phyloP scores from a whole-genome alignment of 495 filamentous ascomycete genomes.

The Aspergillus indologenus region DNA sequence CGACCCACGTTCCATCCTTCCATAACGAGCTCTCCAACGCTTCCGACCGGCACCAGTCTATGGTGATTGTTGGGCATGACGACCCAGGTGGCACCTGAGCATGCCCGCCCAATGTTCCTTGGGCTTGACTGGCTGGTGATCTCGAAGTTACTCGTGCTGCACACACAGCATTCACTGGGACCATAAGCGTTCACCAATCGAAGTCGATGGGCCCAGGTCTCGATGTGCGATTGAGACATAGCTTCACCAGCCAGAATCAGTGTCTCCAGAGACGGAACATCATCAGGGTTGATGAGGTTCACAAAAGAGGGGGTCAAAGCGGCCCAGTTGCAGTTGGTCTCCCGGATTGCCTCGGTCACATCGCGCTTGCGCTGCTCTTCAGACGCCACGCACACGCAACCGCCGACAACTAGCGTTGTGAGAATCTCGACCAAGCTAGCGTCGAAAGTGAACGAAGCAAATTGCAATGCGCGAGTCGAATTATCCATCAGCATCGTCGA shows the following conservation, averaged over 20 bases:
- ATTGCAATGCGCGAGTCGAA: constrained; percentile 54
- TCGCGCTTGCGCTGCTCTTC: constrained; percentile 36
- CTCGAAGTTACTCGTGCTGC: constrained; percentile 20
- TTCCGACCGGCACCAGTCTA: constrained; percentile 34
- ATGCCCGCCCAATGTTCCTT: constrained; percentile 11
- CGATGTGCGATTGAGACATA: constrained; percentile 25
- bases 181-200: constrained; percentile 41
- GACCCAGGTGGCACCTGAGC: constrained; percentile 29
- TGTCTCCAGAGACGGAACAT: constrained; percentile 33
- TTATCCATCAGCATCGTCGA: constrained; percentile 37
- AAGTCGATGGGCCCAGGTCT: constrained; percentile 21
- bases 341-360: constrained; percentile 30
- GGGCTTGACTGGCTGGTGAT: constrained; percentile 8
- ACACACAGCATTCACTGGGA: constrained; percentile 40
- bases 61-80: constrained; percentile 31
- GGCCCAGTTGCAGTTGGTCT: constrained; percentile 31
- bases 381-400: constrained; percentile 53
- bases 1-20: constrained; percentile 37
- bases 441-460: constrained; percentile 60
- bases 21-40: constrained; percentile 40
- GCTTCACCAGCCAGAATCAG: constrained; percentile 45
- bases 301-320: constrained; percentile 39
- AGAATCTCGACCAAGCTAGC: constrained; percentile 56
- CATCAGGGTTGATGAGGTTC: constrained; percentile 31
- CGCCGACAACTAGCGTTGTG: constrained; percentile 51